Conservation (phyloP, 140 eudicot genomes). For the Anethum foeniculum region DNA sequence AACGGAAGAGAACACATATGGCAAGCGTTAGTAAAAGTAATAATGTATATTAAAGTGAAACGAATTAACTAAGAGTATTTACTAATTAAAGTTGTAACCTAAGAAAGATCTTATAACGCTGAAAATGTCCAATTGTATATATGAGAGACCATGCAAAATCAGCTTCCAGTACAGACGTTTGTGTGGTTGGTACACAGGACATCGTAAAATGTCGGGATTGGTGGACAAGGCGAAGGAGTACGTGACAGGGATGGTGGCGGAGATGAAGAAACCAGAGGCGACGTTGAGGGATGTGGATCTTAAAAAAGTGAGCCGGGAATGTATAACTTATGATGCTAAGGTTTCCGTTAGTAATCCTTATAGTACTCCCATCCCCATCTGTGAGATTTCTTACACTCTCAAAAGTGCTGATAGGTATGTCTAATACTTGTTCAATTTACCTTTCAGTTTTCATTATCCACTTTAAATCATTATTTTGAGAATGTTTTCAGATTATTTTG, state of each 20-base stretch:
- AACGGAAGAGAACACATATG: too few relatives aligned
- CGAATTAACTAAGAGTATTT: background rate
- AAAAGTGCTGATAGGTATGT: slow-evolving; percentile 35
- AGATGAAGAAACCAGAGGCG: slow-evolving; percentile 64
- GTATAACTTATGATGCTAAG: slow-evolving; percentile 30
- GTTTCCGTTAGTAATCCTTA: slow-evolving; percentile 45
- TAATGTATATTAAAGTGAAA: background rate
- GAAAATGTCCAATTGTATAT: background rate
- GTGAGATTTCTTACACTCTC: slow-evolving; percentile 41
- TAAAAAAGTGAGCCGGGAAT: slow-evolving; percentile 28
- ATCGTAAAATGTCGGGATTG: slow-evolving; percentile 34
- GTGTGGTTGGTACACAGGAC: background rate
- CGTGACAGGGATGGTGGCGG: slow-evolving; percentile 50
- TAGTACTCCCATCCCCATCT: slow-evolving; percentile 30
- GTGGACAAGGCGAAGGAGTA: slow-evolving; percentile 36
- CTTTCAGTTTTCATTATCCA: too few relatives aligned
- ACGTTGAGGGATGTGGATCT: slow-evolving; percentile 47
- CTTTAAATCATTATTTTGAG: background rate
- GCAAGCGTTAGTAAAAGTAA: background rate
- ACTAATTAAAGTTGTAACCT: background rate
- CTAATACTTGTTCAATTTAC: background rate
- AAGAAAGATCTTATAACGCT: background rate
- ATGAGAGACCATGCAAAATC: background rate
- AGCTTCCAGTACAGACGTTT: background rate
- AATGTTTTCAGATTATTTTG: background rate